Conservation (phyloP, 1,284 basidiomycete genomes). For the Sporisorium sorghi region DNA sequence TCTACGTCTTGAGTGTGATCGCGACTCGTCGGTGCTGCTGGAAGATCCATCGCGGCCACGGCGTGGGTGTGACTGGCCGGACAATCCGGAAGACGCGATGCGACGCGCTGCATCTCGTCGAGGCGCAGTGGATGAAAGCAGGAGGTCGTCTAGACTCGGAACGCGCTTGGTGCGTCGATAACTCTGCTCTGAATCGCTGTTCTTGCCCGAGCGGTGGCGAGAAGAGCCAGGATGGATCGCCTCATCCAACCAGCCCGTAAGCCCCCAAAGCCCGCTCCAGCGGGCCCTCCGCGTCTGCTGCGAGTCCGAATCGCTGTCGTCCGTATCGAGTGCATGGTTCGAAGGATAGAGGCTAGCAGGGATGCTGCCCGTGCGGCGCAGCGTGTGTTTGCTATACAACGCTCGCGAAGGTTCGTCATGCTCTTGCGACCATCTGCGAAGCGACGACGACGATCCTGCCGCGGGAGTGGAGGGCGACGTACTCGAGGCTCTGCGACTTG, state of each 20-base stretch:
- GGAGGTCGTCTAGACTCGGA: conserved; percentile 38
- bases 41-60: conserved; percentile 5
- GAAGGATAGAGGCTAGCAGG: conserved; percentile 25
- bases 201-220: conserved; percentile 27
- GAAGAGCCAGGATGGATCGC: conserved; percentile 41
- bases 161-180: conserved; percentile 25
- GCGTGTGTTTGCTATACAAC: conserved; percentile 23
- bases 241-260: conserved; percentile 48
- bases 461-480: conserved; percentile 22
- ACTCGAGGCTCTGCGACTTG: conserved; percentile 38
- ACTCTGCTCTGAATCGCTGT: conserved; percentile 26
- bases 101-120: conserved; percentile 11
- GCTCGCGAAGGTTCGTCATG: conserved; percentile 18
- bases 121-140: conserved; percentile 34
- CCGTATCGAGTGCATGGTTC: conserved; percentile 28
- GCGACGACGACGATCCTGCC: conserved; percentile 26
- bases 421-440: conserved; percentile 50
- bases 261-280: conserved; percentile 46
- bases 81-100: conserved; percentile 22
- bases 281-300: conserved; percentile 19
- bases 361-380: conserved; percentile 42
- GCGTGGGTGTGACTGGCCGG: background rate
- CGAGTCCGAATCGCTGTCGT: conserved; percentile 31
- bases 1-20: conserved; percentile 4
- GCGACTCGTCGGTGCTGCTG: conserved; percentile 32